These are phyloP conservation scores for Microthlaspi erraticum DNA, from an alignment of 345 rosid genomes.

Conservation along the genomic window DNA sequence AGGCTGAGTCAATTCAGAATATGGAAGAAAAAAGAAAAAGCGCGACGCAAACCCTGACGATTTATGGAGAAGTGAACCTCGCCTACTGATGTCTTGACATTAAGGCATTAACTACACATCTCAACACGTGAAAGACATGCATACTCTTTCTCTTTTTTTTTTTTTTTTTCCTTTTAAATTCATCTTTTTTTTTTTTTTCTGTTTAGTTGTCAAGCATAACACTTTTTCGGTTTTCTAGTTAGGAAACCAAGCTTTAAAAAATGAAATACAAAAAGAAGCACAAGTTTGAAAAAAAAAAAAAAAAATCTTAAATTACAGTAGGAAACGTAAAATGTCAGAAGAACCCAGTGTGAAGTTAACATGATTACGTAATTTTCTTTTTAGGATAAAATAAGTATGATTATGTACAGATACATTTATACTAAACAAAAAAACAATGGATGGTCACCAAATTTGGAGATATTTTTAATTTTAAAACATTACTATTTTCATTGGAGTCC, in stretches of 20 bases:
- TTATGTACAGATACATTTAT: too few species aligned
- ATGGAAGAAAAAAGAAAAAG: too few species aligned
- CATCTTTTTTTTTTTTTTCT: not conserved
- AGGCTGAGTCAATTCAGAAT: not conserved
- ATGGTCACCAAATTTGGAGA: slow-evolving; percentile 16
- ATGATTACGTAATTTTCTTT: too few species aligned
- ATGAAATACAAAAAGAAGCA: not conserved
- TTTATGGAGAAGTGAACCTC: slow-evolving; percentile 21
- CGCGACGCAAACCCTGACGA: too few species aligned
- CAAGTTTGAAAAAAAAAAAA: not conserved
- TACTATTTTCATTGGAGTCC: not conserved
- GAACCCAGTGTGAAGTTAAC: not conserved
- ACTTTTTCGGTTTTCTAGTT: too few species aligned
- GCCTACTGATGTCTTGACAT: slow-evolving; percentile 24
- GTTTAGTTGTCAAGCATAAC: too few species aligned
- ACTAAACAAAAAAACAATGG: not conserved
- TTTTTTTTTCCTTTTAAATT: not conserved
- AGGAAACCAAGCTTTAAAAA: too few species aligned
- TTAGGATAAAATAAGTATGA: too few species aligned
- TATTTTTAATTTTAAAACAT: not conserved
- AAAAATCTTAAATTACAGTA: not conserved
- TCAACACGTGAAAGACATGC: slow-evolving; percentile 47
- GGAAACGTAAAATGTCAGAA: slow-evolving; percentile 18
- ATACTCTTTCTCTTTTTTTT: not conserved
- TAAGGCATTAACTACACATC: not conserved